A percentile compares a stretch with the other conserved stretches of the same genome.
Conservation (phyloP, 2,329 filamentous ascomycete genomes). For the Meredithiella fracta region DNA sequence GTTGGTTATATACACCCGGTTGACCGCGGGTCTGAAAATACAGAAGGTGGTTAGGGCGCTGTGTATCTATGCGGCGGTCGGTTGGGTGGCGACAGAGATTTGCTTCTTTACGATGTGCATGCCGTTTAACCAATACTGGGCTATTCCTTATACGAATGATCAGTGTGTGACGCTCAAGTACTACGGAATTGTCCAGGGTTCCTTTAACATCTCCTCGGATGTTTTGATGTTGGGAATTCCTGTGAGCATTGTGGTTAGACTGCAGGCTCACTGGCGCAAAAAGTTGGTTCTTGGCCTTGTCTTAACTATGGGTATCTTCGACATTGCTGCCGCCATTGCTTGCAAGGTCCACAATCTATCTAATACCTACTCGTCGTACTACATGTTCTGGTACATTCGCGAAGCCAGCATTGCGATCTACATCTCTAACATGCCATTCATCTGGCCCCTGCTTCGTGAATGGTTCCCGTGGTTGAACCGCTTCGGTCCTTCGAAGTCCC, state of each 20-base stretch:
- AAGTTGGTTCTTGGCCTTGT: conserved; percentile 34
- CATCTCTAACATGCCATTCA: conserved; percentile 27
- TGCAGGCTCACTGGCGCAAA: conserved; percentile 32
- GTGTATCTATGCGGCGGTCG: conserved; percentile 29
- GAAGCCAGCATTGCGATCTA: conserved; percentile 31
- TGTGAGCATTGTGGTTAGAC: conserved; percentile 34
- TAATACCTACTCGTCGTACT: conserved; percentile 24
- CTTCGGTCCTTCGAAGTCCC: conserved; percentile 11
- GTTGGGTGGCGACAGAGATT: conserved; percentile 35
- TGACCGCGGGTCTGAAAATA: conserved; percentile 29
- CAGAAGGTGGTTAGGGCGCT: conserved; percentile 33
- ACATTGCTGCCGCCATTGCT: conserved; percentile 33
- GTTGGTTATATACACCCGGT: conserved; percentile 30
- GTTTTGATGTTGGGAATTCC: conserved; percentile 42
- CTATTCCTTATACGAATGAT: conserved; percentile 32
- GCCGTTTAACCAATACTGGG: conserved; percentile 41
- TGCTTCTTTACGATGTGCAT: conserved; percentile 34
- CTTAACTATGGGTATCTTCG: conserved; percentile 31
- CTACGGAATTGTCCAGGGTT: conserved; percentile 41
- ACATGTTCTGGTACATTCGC: conserved; percentile 31
- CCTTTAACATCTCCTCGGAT: conserved; percentile 44
- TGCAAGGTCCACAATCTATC: conserved; percentile 28
- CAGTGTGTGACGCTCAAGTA: conserved; percentile 41
- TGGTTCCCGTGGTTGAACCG: conserved; percentile 17
- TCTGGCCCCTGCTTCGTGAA: conserved; percentile 27